phyloP scores from a whole-genome alignment of 2,329 filamentous ascomycete species.

The Phyllosticta paracitricarpa region DNA sequence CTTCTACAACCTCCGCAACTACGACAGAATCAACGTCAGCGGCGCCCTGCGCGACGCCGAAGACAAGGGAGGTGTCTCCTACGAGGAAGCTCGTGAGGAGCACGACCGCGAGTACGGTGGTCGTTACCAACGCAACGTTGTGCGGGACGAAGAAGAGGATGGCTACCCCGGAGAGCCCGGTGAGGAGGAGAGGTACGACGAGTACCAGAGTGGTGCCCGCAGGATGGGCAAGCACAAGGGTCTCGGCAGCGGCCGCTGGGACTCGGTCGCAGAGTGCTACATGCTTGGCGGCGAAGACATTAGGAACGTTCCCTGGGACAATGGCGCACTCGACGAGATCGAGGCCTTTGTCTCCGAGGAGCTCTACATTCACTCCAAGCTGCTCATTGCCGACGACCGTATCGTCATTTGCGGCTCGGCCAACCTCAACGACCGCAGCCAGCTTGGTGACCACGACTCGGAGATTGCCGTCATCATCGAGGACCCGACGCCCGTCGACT shows the following conservation, averaged over 20 bases:
- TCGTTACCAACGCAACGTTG: constrained; percentile 20
- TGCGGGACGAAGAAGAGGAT: constrained; percentile 20
- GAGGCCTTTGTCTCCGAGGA: constrained; percentile 55
- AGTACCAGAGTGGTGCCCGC: constrained; percentile 62
- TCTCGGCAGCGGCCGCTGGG: constrained; percentile 50
- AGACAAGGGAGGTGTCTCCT: constrained; percentile 53
- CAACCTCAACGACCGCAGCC: constrained; percentile 61
- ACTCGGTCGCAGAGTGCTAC: constrained; percentile 70
- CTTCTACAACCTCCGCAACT: constrained; percentile 79
- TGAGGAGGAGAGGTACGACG: constrained; percentile 43
- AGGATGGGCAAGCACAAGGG: constrained; percentile 39
- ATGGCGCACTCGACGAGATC: constrained; percentile 45
- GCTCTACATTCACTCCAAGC: constrained; percentile 57
- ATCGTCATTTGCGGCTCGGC: constrained; percentile 72
- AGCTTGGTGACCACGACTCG: constrained; percentile 75
- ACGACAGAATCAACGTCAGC: constrained; percentile 70
- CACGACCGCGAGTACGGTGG: constrained; percentile 47
- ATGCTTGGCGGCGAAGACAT: constrained; percentile 71
- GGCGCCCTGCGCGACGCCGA: constrained; percentile 52
- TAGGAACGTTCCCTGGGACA: constrained; percentile 50
- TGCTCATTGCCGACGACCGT: constrained; percentile 72
- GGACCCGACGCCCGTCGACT: constrained; percentile 60
- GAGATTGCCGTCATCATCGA: constrained; percentile 87
- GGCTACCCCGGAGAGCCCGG: constrained; percentile 17
- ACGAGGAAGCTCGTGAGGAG: constrained; percentile 55